These are phyloP conservation scores for Fusarium anthophilum DNA, from an alignment of 2,329 filamentous ascomycete genomes.

Conservation along the genomic window DNA sequence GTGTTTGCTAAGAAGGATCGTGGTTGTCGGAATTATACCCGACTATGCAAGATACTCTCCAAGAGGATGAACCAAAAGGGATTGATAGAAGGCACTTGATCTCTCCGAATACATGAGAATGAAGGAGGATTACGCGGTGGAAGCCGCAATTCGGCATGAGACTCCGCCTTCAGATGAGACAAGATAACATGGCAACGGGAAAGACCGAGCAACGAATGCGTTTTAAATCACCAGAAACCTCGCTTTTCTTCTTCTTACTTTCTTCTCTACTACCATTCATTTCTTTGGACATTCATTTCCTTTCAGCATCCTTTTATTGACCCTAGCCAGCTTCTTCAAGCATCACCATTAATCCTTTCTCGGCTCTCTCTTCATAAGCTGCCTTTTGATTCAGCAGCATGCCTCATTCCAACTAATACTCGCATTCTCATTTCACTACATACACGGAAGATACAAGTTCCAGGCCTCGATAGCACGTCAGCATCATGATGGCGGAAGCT, in stretches of 20 bases:
- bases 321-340: background rate
- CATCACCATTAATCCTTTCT: background rate
- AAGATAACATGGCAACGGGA: background rate
- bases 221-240: background rate
- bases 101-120: background rate
- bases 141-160: background rate
- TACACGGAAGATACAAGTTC: background rate
- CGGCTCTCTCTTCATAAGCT: background rate
- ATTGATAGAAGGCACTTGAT: background rate
- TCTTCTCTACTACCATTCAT: background rate
- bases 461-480: background rate
- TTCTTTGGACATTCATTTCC: background rate
- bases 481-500: background rate
- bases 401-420: background rate
- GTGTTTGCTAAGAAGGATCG: background rate
- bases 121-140: background rate
- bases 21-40: background rate
- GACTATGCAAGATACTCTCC: background rate
- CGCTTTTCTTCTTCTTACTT: background rate
- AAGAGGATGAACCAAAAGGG: too few relatives aligned
- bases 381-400: background rate
- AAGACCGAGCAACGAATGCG: background rate
- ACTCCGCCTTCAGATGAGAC: background rate
- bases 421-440: background rate
- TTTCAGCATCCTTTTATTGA: background rate